Conservation (phyloP, 352 stramenopile genomes). For the Phytophthora palmivora region DNA sequence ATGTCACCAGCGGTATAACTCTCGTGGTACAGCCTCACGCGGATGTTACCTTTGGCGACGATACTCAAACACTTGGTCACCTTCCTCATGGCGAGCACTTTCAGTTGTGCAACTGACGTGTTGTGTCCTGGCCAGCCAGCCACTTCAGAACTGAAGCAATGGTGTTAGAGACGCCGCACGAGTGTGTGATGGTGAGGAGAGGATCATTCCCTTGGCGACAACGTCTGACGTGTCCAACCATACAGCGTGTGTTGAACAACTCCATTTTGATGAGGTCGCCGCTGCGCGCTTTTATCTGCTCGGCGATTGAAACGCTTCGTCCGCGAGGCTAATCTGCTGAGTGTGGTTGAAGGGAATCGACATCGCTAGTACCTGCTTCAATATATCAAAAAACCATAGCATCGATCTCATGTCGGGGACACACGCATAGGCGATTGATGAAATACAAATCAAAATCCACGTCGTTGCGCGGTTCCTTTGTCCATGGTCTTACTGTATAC, state of each 20-base stretch:
- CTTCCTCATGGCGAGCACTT: slow-evolving; percentile 34
- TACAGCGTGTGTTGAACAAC: too few species aligned
- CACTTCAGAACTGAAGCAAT: slow-evolving; percentile 10
- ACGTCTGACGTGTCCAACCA: too few species aligned
- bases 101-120: slow-evolving; percentile 17
- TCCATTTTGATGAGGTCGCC: too few species aligned
- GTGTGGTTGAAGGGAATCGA: slow-evolving; percentile 15
- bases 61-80: slow-evolving; percentile 32
- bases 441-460: not conserved
- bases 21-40: slow-evolving; percentile 24
- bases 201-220: too few species aligned
- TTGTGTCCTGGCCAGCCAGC: slow-evolving; percentile 2
- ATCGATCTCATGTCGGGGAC: too few species aligned
- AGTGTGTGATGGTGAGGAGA: too few species aligned
- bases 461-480: slow-evolving; percentile 7
- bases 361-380: too few species aligned
- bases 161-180: slow-evolving; percentile 19
- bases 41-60: slow-evolving; percentile 25
- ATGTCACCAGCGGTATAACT: slow-evolving; percentile 35
- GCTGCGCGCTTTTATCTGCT: slow-evolving; percentile 8
- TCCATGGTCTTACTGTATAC: slow-evolving; percentile 18
- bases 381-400: too few species aligned
- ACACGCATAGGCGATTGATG: too few species aligned
- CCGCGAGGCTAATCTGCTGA: not conserved
- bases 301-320: not conserved